Base-by-base conservation (phyloP, 352 stramenopile species). In the Phytophthora rubi region DNA sequence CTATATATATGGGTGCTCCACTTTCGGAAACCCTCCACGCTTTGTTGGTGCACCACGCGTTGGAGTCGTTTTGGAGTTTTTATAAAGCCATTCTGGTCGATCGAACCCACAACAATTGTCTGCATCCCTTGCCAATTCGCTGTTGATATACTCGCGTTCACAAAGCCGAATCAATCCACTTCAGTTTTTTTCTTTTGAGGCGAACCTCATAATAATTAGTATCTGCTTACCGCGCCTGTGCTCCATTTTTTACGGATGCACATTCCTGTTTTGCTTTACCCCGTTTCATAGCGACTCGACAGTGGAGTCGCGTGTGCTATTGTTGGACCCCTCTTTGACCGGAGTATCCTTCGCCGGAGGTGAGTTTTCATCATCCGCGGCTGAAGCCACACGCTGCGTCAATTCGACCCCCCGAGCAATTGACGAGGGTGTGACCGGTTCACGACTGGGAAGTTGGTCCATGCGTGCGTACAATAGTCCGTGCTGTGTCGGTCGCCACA, bases 391-490 rank as follows among this genome's bases (percentile, higher is more conserved):
- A n/a, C 81, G 79, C 35, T 81, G 81, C 23, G 81, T 88, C 54
- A 90, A 64, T 65, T 91, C 83, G 13, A 89, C 77, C 21, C 79
- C 81, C 9, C 75, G 79, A 7, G 74, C 74, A 28, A 77, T 80
- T 3, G 81, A 90, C 21, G 71, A 49, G 1, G 84, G 77, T 12
- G 80, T 88, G 35, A 70, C 62, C 15, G 84, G 85, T 62, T 94
- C 84, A 12, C 87, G 80, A 62, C 66, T 91, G 26, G 87, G 87
- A 23, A 96, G 73, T 62, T 96, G 86, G 49, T 94, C 84, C 84
- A 94, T 94, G 33, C 85, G 77, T 18, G 86, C 80, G 62, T 94
- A 94, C 2, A 94, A 70, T 44, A 79, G 45, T 4, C 81, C 91
- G 28, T 88, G 92, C 21, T 77, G 70, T 47, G 65, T 89, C 13